Evolutionary conservation across 805 yeast genomes (phyloP), one percentile per base, ranked within the genome.

Genomic region (Teunomyces panamensis): DNA sequence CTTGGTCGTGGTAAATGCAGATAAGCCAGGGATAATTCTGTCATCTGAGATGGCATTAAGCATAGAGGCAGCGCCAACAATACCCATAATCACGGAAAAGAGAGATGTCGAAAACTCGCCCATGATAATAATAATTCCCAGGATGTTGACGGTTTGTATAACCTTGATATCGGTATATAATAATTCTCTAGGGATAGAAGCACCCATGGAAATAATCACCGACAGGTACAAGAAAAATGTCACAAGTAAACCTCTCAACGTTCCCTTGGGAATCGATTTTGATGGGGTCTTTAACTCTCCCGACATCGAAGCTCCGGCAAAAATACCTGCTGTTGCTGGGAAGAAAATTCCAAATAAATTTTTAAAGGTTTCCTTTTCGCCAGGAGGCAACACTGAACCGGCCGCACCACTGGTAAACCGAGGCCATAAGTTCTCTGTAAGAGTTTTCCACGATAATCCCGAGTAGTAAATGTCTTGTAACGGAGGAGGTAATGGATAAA

Each of bases 251-350:
- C 98, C 99, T 74, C 84, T 80, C 26, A 94, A 65, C 0, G 99
- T 94, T n/a, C 99, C 99, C 50, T 78, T 77, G 0, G 99, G 99
- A 41, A 94, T 94, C 1, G 96, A 81, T 57, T 79, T 81, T 0
- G 97, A 89, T 0, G 99, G 99, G 47, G 79, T 83, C 47, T 79
- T 71, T 52, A 94, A 74, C 57, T 90, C 97, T 14, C 99, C 98
- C 35, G 97, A 89, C 99, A 94, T 94, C 20, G 96, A 87, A 1
- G 99, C 97, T 13, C 99, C 99, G 2, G 99, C 98, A 65, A 94
- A 85, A 26, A 94, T 91, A 49, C 99, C 99, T 5, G 98, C 97
- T 0, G 99, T 92, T 1, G 99, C 97, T 9, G 99, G 97, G 71
- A 94, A 94, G 63, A 94, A 89, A 39, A 94, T 88, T 3, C 98